These are phyloP conservation scores for Pleurotus citrinopileatus DNA, from an alignment of 768 basidiomycete species.

Conservation along the genomic window DNA sequence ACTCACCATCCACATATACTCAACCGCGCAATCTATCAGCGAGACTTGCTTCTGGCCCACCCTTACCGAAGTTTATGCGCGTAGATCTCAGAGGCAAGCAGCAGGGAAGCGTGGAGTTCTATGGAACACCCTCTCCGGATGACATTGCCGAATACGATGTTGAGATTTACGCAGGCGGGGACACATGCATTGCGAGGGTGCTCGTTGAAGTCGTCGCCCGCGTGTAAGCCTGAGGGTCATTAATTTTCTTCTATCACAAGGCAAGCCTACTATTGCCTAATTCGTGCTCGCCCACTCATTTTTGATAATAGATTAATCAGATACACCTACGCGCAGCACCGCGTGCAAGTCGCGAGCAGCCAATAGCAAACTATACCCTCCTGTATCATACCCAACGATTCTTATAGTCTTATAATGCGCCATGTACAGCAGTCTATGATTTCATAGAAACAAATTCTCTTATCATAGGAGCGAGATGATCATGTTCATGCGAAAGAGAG, in stretches of 20 bases:
- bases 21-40: constrained; percentile 29
- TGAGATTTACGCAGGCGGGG: constrained; percentile 53
- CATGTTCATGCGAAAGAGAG: background rate
- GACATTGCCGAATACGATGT: constrained; percentile 55
- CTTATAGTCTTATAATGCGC: background rate
- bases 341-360: background rate
- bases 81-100: constrained; percentile 43
- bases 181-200: constrained; percentile 51
- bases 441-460: background rate
- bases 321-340: background rate
- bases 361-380: constrained; percentile 2
- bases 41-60: constrained; percentile 46
- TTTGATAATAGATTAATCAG: constrained; percentile 1
- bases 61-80: constrained; percentile 55
- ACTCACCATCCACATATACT: constrained; percentile 11
- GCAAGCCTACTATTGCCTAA: background rate
- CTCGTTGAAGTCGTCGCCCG: constrained; percentile 51
- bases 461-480: background rate
- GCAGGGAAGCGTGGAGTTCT: constrained; percentile 53
- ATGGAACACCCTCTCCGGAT: constrained; percentile 44
- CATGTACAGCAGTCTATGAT: constrained; percentile 1
- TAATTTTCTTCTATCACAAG: background rate
- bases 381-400: background rate
- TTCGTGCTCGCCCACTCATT: constrained; percentile 1
- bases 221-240: background rate